A percentile compares a stretch with the other conserved stretches of the same genome.
phyloP scores from a whole-genome alignment of 2,329 filamentous ascomycete species.

The Tolypocladium tropicale region DNA sequence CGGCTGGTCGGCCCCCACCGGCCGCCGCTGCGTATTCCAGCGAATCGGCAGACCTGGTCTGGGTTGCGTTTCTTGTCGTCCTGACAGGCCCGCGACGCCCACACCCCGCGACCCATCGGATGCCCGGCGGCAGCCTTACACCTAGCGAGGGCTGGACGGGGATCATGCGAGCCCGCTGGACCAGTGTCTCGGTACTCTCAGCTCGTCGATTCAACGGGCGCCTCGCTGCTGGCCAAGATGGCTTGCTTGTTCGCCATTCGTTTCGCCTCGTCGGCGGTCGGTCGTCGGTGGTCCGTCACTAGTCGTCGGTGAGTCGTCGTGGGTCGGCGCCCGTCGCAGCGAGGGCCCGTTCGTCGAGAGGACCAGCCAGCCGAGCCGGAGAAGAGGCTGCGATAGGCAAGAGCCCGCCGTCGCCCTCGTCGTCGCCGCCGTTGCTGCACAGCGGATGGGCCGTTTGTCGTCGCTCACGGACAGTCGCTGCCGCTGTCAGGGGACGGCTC shows the following conservation, averaged over 20 bases:
- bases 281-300: not conserved
- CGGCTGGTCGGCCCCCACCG: slow-evolving; percentile 1
- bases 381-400: not conserved
- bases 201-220: not conserved
- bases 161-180: not conserved
- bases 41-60: slow-evolving; percentile 1
- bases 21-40: not conserved
- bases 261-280: not conserved
- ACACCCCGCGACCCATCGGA: not conserved
- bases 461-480: not conserved
- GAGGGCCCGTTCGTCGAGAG: not conserved
- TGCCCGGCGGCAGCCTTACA: not conserved
- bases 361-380: not conserved
- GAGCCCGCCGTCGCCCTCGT: not conserved
- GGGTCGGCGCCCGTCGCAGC: too few species aligned
- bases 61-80: not conserved
- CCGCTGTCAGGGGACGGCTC: not conserved
- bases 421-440: not conserved
- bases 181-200: not conserved
- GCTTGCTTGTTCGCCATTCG: not conserved
- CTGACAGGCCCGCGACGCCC: not conserved
- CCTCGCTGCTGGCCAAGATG: not conserved
- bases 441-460: not conserved
- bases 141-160: not conserved
- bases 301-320: not conserved